A percentile compares a stretch with the other conserved stretches of the same genome.
Conservation (phyloP, 371 early-diverging fungal species). For the Hamiltosporidium tvaerminnensis region DNA sequence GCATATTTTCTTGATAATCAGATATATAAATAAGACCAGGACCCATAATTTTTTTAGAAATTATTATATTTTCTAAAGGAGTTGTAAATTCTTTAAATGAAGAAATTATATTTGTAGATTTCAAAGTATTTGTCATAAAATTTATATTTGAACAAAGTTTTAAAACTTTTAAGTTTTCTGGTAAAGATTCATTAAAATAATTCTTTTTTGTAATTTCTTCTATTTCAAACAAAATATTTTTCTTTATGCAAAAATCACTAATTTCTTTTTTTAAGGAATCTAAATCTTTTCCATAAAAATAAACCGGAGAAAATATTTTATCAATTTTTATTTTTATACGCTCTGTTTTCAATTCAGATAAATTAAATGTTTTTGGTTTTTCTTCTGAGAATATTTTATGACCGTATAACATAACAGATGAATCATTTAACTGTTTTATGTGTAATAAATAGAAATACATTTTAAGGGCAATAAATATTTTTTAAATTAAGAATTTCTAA, state of each 20-base stretch:
- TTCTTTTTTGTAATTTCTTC: constrained; percentile 19
- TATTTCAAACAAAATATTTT: not conserved
- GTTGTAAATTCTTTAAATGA: constrained; percentile 30
- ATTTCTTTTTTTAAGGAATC: constrained; percentile 5
- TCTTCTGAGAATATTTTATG: too few relatives aligned
- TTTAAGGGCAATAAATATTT: too few relatives aligned
- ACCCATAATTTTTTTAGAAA: constrained; percentile 45
- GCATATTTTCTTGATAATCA: constrained; percentile 6
- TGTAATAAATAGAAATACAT: constrained; percentile 38
- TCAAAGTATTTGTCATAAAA: constrained; percentile 9
- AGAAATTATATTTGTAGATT: constrained; percentile 9
- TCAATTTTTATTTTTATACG: constrained; percentile 2
- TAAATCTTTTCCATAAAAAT: constrained; percentile 7
- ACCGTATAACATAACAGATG: constrained; percentile 21
- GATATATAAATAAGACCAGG: constrained; percentile 33
- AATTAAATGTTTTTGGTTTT: not conserved
- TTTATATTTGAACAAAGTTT: constrained; percentile 11
- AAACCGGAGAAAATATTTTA: constrained; percentile 24
- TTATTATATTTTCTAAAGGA: constrained; percentile 47
- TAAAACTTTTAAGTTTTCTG: constrained; percentile 11
- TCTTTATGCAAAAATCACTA: not conserved
- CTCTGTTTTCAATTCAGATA: not conserved
- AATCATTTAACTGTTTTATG: constrained; percentile 17
- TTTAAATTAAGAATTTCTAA: too few relatives aligned
- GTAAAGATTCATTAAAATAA: constrained; percentile 28